These are phyloP conservation scores for Aquilaria agallochum DNA, from an alignment of 441 rosid genomes.

Conservation along the genomic window DNA sequence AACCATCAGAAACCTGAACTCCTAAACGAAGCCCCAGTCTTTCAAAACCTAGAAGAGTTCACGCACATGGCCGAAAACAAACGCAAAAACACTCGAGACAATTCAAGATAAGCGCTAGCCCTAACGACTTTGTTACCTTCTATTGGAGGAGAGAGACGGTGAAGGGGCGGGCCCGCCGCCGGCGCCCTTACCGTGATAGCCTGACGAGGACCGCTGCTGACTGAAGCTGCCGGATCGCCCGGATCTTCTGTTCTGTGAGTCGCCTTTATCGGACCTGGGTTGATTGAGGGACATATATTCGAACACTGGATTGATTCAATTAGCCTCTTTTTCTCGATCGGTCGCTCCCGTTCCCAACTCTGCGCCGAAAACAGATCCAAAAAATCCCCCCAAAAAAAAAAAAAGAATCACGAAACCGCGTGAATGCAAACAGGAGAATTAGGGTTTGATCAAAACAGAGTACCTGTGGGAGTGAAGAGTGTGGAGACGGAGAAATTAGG, in stretches of 20 bases:
- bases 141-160: constrained; percentile 42
- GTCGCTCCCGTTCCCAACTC: constrained; percentile 17
- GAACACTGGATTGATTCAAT: constrained; percentile 27
- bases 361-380: constrained; percentile 20
- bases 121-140: constrained; percentile 31
- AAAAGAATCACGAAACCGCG: neutral
- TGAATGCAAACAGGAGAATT: neutral
- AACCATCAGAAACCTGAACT: constrained; percentile 7
- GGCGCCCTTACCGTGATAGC: constrained; percentile 65
- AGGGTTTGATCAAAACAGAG: constrained; percentile 7
- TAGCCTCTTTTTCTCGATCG: neutral
- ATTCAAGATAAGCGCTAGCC: neutral
- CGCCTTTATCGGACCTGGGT: constrained; percentile 82
- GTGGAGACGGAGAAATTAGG: constrained; percentile 34
- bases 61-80: constrained; percentile 4
- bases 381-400: constrained; percentile 5
- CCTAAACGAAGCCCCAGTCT: constrained; percentile 10
- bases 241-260: constrained; percentile 54
- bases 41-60: too few species aligned
- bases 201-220: constrained; percentile 71
- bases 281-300: constrained; percentile 98
- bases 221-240: constrained; percentile 76
- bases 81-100: neutral
- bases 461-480: constrained; percentile 14
- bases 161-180: constrained; percentile 72